phyloP scores from a whole-genome alignment of 2,329 filamentous ascomycete genomes.

The Ceratocystis ficicola region DNA sequence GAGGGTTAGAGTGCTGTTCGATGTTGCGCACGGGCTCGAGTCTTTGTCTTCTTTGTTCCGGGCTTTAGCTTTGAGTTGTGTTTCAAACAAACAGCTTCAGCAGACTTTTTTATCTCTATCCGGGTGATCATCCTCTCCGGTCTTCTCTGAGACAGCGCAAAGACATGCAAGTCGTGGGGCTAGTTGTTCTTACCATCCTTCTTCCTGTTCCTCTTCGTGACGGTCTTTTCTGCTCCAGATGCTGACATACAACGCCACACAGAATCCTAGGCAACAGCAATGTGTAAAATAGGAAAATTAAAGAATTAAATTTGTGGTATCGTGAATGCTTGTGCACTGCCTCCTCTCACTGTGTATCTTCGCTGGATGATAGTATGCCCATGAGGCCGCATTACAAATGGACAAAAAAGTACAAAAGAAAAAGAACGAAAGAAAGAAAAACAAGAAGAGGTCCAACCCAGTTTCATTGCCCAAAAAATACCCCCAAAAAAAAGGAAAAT shows the following conservation, averaged over 20 bases:
- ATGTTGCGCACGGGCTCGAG: too few relatives aligned
- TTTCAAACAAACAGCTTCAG: too few relatives aligned
- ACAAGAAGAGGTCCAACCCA: neutral
- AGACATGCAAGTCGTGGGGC: too few relatives aligned
- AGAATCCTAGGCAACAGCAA: neutral
- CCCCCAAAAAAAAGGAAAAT: constrained; percentile 2
- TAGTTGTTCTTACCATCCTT: too few relatives aligned
- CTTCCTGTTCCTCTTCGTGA: too few relatives aligned
- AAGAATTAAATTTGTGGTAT: constrained; percentile 6
- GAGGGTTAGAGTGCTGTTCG: too few relatives aligned
- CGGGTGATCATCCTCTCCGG: too few relatives aligned
- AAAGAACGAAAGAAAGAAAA: constrained; percentile 7
- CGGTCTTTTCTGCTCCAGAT: neutral
- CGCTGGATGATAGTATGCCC: neutral
- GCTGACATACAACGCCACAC: neutral
- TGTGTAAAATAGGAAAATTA: neutral
- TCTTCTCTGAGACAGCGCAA: neutral
- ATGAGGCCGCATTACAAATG: too few relatives aligned
- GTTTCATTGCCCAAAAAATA: neutral
- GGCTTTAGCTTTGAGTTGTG: too few relatives aligned
- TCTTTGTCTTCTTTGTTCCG: too few relatives aligned
- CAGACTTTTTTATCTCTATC: too few relatives aligned
- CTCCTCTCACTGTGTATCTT: neutral
- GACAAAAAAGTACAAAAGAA: constrained; percentile 1
- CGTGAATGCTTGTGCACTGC: neutral